These are phyloP conservation scores for Lasiosphaeria miniovina DNA, from an alignment of 495 filamentous ascomycete genomes.

Conservation along the genomic window DNA sequence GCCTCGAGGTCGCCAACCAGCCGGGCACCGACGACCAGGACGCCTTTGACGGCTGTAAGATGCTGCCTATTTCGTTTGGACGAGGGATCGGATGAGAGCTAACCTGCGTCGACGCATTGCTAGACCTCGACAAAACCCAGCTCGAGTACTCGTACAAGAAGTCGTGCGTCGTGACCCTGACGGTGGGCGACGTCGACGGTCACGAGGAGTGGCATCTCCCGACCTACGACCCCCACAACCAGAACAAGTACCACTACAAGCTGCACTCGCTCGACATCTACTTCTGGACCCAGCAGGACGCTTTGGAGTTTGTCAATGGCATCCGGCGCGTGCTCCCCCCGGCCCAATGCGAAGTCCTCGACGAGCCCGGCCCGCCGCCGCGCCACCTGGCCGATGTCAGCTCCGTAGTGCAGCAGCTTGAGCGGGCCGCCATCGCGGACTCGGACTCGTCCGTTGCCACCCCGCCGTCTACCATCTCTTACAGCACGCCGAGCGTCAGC, in stretches of 20 bases:
- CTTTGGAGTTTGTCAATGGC: slow-evolving; percentile 66
- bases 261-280: slow-evolving; percentile 86
- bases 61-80: neutral
- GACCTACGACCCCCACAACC: slow-evolving; percentile 63
- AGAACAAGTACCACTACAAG: slow-evolving; percentile 68
- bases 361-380: slow-evolving; percentile 51
- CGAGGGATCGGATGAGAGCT: slow-evolving; percentile 7
- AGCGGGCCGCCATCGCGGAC: slow-evolving; percentile 67
- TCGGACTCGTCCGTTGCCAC: slow-evolving; percentile 6
- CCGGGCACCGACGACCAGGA: slow-evolving; percentile 84
- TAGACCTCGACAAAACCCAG: slow-evolving; percentile 62
- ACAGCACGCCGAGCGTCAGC: slow-evolving; percentile 38
- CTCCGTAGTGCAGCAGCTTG: slow-evolving; percentile 78
- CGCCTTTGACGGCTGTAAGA: slow-evolving; percentile 78
- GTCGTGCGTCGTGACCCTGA: slow-evolving; percentile 69
- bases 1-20: slow-evolving; percentile 84
- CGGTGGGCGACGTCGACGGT: slow-evolving; percentile 58
- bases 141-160: slow-evolving; percentile 76
- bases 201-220: slow-evolving; percentile 74
- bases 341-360: slow-evolving; percentile 57
- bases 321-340: slow-evolving; percentile 57
- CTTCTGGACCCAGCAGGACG: slow-evolving; percentile 80
- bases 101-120: slow-evolving; percentile 5
- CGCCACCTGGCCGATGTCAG: slow-evolving; percentile 55
- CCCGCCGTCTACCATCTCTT: slow-evolving; percentile 41